Evolutionary conservation across 2,329 filamentous ascomycete species (phyloP), one percentile per base, ranked within the genome.

Genomic region (Nectriaceae sp.): DNA sequence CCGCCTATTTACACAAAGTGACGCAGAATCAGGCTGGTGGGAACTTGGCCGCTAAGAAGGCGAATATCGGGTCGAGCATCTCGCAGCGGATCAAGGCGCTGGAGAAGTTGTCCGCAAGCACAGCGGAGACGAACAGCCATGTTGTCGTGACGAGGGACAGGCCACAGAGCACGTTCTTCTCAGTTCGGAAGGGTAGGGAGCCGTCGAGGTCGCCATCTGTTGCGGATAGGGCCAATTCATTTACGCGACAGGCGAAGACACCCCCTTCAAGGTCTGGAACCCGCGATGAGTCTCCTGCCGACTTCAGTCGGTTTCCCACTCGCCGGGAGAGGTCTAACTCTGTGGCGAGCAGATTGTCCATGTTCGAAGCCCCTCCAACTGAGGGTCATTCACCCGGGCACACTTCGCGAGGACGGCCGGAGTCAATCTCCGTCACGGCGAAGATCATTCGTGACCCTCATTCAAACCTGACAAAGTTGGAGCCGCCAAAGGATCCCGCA

Each of bases 21-120:
- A 74, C 73, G 6, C 81, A 79, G 53, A 80, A 82, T 57, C 69
- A 75, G 22, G 67, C 65, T 38, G 15, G 10, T 31, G 69, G 69
- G 13, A 65, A 79, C 13, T 77, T 78, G 43, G 64, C 87, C 42
- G 73, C 78, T 40, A 68, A 65, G 47, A 95, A 92, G 66, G 79
- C 86, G 56, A 94, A 89, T 61, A 82, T 97, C 20, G 92, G 90
- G 6, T 91, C 89, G 8, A 91, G 90, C 58, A 97, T 99, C 52
- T 95, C 93, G 3, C 90, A 93, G 67, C 87, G 94, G 36, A 97
- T 97, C 67, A 95, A 96, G 69, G 91, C 92, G 5, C 76, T 99
- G 44, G 89, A 96, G 65, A 92, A 90, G 68, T 79, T 94, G 56
- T 79, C 85, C 50, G 70, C 77, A 10, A 54, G 65, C 47, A 53